phyloP scores from a whole-genome alignment of 345 rosid species.

The Brassica carinata region DNA sequence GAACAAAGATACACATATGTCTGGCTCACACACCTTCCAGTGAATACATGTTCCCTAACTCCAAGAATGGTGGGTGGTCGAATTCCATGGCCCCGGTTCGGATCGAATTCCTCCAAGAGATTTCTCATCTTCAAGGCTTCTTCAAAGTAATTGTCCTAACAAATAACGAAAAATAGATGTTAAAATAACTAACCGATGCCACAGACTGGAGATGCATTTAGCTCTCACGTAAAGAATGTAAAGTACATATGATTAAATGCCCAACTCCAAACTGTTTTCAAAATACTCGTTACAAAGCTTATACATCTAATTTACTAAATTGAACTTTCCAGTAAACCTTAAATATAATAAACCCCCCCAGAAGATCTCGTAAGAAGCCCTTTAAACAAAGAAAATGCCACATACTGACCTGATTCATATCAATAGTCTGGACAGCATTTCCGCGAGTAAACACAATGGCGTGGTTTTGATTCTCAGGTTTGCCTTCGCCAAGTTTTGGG shows the following conservation, averaged over 20 bases:
- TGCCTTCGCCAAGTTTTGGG: slow-evolving; percentile 98
- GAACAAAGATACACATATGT: slow-evolving; percentile 15
- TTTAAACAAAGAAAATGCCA: slow-evolving; percentile 1
- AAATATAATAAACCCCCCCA: slow-evolving; percentile 26
- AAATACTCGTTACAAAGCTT: slow-evolving; percentile 14
- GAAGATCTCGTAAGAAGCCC: slow-evolving; percentile 8
- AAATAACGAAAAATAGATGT: background rate
- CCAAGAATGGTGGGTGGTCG: slow-evolving; percentile 97
- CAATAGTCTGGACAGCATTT: slow-evolving; percentile 95
- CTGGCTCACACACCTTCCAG: slow-evolving; percentile 74
- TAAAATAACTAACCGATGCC: background rate
- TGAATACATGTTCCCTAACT: slow-evolving; percentile 94
- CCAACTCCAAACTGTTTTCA: slow-evolving; percentile 8
- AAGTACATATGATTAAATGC: slow-evolving; percentile 26
- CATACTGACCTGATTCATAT: slow-evolving; percentile 88
- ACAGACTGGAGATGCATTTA: slow-evolving; percentile 23
- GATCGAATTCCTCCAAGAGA: slow-evolving; percentile 86
- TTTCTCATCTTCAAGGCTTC: slow-evolving; percentile 99
- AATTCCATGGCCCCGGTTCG: slow-evolving; percentile 66
- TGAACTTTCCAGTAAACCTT: slow-evolving; percentile 14
- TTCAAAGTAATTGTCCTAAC: slow-evolving; percentile 95
- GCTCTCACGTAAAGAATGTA: slow-evolving; percentile 15
- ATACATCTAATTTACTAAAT: background rate
- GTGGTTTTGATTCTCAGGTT: slow-evolving; percentile 99
- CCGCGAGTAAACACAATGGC: slow-evolving; percentile 97